Percentiles rank a stretch among this genome's conserved stretches.
Evolutionary conservation across 1,139 yeast genomes (phyloP).

Genomic region (Scheffersomyces cryptocercus): DNA sequence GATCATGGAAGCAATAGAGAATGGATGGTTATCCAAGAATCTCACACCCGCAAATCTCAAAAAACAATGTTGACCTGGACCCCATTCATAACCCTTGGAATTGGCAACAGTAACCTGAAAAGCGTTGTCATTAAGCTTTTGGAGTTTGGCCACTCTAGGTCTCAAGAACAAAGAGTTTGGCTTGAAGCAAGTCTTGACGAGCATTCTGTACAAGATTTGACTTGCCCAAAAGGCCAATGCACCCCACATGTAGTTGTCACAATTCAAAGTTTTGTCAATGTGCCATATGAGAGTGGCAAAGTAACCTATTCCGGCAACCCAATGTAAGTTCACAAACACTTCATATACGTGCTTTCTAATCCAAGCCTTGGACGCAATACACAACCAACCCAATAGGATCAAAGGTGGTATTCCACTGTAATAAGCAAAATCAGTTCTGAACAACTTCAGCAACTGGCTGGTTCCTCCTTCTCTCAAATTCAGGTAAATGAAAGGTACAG

Average conservation of each 20-base stretch:
- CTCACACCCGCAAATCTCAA: slow-evolving; percentile 50
- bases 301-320: slow-evolving; percentile 59
- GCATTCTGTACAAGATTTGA: slow-evolving; percentile 52
- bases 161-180: slow-evolving; percentile 45
- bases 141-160: slow-evolving; percentile 46
- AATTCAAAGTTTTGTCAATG: slow-evolving; percentile 34
- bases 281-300: slow-evolving; percentile 57
- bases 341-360: slow-evolving; percentile 52
- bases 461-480: slow-evolving; percentile 53
- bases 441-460: slow-evolving; percentile 15
- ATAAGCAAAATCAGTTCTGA: slow-evolving; percentile 19
- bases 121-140: slow-evolving; percentile 30
- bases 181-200: slow-evolving; percentile 52
- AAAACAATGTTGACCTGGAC: slow-evolving; percentile 63
- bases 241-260: slow-evolving; percentile 54
- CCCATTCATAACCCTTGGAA: slow-evolving; percentile 45
- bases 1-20: slow-evolving; percentile 49
- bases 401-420: slow-evolving; percentile 46
- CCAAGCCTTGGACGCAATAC: slow-evolving; percentile 45
- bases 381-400: slow-evolving; percentile 45
- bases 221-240: slow-evolving; percentile 57
- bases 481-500: slow-evolving; percentile 55
- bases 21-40: slow-evolving; percentile 61
- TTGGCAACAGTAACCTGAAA: slow-evolving; percentile 46
- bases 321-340: slow-evolving; percentile 55